Evolutionary conservation across 306 rosid genomes (phyloP).

Genomic region (Herpetospermum pedunculosum): DNA sequence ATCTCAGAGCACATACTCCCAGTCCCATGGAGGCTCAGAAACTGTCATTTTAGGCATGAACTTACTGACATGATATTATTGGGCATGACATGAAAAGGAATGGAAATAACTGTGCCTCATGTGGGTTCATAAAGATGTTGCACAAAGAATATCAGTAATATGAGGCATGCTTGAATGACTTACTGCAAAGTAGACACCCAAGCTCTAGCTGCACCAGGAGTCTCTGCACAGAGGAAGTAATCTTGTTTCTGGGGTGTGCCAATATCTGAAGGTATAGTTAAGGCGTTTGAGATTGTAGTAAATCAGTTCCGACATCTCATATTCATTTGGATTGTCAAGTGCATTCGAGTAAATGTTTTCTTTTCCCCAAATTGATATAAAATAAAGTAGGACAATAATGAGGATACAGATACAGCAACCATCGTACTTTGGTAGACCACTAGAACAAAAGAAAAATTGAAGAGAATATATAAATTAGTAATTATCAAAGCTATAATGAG

Average conservation of each 20-base stretch:
- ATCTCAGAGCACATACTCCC: neutral
- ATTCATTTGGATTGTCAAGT: neutral
- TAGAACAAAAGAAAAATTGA: conserved; percentile 19
- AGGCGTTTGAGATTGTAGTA: conserved; percentile 14
- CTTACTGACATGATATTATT: neutral
- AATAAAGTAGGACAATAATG: conserved; percentile 1
- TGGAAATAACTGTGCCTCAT: neutral
- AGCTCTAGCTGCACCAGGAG: conserved; percentile 96
- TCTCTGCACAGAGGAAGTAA: conserved; percentile 96
- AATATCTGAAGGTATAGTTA: conserved; percentile 53
- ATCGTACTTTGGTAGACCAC: conserved; percentile 86
- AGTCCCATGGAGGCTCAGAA: neutral
- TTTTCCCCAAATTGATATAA: neutral
- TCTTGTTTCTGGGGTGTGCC: conserved; percentile 97
- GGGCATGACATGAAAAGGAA: neutral
- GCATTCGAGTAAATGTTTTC: neutral
- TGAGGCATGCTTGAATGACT: conserved; percentile 20
- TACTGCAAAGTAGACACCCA: conserved; percentile 97
- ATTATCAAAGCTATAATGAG: conserved; percentile 2
- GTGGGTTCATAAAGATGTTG: neutral
- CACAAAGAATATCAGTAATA: neutral
- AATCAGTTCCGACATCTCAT: conserved; percentile 1
- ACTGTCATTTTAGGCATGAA: neutral
- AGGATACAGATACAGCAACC: conserved; percentile 99
- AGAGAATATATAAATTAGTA: conserved; percentile 14